Percentiles rank a stretch among this genome's conserved stretches.
Evolutionary conservation across 1,284 basidiomycete genomes (phyloP).

Genomic region (Macrocystidia cucumis): DNA sequence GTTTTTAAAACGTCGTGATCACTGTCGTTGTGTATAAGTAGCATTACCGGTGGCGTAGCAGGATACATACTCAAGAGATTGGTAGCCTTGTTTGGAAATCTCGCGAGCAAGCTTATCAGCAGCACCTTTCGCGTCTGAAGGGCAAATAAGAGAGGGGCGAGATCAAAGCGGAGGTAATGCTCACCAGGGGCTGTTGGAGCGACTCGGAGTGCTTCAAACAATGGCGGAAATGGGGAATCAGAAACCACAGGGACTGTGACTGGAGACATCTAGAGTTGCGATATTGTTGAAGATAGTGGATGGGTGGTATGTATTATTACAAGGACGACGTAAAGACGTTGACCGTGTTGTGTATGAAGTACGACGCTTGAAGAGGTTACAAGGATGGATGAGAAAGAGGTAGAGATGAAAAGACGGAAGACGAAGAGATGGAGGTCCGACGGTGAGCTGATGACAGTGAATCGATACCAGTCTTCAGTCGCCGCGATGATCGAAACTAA

Average conservation of each 20-base stretch:
- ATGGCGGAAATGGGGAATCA: constrained; percentile 37
- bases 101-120: constrained; percentile 72
- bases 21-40: constrained; percentile 26
- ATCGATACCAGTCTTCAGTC: constrained; percentile 5
- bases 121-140: constrained; percentile 69
- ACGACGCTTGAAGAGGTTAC: no score
- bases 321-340: no score
- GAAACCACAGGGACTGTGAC: constrained; percentile 37
- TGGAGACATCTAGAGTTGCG: constrained; percentile 53
- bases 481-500: constrained; percentile 8
- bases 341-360: no score
- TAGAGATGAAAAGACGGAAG: no score
- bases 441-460: no score
- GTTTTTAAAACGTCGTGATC: constrained; percentile 57
- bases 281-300: no score
- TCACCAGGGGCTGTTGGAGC: constrained; percentile 71
- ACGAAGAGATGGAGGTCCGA: no score
- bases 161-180: constrained; percentile 1
- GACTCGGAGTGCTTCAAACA: constrained; percentile 55
- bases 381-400: no score
- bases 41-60: constrained; percentile 7
- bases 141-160: constrained; percentile 6
- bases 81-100: constrained; percentile 55
- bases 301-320: no score
- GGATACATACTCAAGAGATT: constrained; percentile 49